Evolutionary conservation across 2,329 filamentous ascomycete species (phyloP).

Genomic region (Verticillium dahliae): DNA sequence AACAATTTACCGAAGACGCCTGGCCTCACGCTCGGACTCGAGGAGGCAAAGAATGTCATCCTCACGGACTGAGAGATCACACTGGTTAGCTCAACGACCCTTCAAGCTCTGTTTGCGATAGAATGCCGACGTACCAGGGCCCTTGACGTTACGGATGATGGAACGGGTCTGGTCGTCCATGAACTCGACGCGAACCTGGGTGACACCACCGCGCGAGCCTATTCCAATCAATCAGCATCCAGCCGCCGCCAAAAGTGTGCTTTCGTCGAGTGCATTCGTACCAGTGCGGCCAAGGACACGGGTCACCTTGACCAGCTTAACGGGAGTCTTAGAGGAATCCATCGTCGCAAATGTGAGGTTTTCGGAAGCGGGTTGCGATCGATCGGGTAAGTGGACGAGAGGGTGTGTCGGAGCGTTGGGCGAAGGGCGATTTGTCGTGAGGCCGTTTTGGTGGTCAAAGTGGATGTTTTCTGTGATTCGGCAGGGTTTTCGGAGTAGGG

Average conservation of each 20-base stretch:
- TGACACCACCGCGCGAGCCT: conserved; percentile 99
- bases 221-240: background rate
- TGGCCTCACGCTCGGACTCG: conserved; percentile 98
- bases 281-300: conserved; percentile 97
- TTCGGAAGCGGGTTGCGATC: background rate
- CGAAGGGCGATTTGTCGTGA: background rate
- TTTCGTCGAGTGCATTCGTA: conserved; percentile 35
- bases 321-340: conserved; percentile 90
- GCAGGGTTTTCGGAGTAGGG: background rate
- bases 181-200: conserved; percentile 99
- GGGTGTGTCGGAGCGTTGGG: background rate
- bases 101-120: background rate
- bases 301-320: conserved; percentile 99
- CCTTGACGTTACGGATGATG: conserved; percentile 99
- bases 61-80: conserved; percentile 48
- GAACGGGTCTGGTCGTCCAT: conserved; percentile 98
- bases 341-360: conserved; percentile 38
- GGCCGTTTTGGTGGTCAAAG: background rate
- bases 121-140: conserved; percentile 64
- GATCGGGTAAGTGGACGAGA: background rate
- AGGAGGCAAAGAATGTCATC: conserved; percentile 99
- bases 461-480: background rate
- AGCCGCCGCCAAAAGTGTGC: background rate
- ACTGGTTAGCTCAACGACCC: background rate
- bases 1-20: conserved; percentile 79